Conservation (phyloP, 805 yeast species). For the Debaryomyces maramus region DNA sequence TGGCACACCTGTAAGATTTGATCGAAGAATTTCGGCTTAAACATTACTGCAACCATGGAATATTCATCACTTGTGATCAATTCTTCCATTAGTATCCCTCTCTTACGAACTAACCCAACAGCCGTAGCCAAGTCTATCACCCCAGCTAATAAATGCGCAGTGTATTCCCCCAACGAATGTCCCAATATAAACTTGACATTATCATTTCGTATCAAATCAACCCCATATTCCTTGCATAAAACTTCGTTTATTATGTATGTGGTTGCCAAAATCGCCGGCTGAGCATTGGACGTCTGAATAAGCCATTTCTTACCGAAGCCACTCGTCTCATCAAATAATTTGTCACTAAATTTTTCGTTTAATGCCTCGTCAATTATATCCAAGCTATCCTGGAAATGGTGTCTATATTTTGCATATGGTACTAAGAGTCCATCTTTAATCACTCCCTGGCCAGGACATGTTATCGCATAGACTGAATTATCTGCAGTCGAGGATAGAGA, state of each 20-base stretch:
- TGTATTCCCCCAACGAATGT: constrained; percentile 54
- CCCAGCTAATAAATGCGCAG: constrained; percentile 43
- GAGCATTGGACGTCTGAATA: constrained; percentile 46
- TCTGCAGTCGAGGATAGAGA: background rate
- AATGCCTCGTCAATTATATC: constrained; percentile 23
- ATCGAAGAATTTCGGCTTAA: constrained; percentile 23
- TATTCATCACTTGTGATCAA: constrained; percentile 20
- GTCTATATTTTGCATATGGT: constrained; percentile 15
- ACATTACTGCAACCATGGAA: constrained; percentile 39
- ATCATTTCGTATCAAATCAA: constrained; percentile 15
- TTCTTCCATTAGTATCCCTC: constrained; percentile 47
- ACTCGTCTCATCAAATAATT: constrained; percentile 15
- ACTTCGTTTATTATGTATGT: constrained; percentile 31
- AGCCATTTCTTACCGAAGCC: constrained; percentile 20
- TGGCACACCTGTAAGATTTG: constrained; percentile 18
- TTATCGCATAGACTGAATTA: constrained; percentile 22
- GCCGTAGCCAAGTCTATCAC: constrained; percentile 33
- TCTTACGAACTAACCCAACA: constrained; percentile 41
- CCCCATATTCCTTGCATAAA: constrained; percentile 16
- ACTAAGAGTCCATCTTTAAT: constrained; percentile 20
- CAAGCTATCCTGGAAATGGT: constrained; percentile 11
- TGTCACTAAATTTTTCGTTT: constrained; percentile 18
- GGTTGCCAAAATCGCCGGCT: constrained; percentile 52
- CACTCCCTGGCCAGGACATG: constrained; percentile 40
- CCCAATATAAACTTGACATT: constrained; percentile 33